Percentiles rank a stretch among this genome's conserved stretches.
These are phyloP conservation scores for Aurantiochytrium sp. DNA, from an alignment of 108 stramenopile species.

Conservation along the genomic window DNA sequence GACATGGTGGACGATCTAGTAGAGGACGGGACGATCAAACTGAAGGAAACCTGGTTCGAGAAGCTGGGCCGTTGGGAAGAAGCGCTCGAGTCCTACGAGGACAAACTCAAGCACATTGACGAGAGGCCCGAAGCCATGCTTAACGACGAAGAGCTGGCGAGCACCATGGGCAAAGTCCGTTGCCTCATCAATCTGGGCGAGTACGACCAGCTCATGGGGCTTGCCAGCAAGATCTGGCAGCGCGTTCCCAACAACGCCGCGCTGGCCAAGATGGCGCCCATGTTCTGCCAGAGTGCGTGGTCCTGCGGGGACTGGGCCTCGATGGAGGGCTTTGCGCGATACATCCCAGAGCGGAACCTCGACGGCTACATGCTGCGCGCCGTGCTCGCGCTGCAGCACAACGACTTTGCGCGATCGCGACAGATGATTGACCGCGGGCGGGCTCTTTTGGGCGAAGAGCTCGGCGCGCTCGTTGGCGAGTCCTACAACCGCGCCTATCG, in stretches of 20 bases:
- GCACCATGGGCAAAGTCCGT: conserved; percentile 70
- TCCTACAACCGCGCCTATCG: conserved; percentile 81
- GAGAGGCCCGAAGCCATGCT: conserved; percentile 73
- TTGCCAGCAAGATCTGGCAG: conserved; percentile 70
- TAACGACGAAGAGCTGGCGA: conserved; percentile 31
- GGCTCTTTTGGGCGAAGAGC: conserved; percentile 48
- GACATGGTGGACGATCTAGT: background rate
- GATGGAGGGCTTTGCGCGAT: conserved; percentile 72
- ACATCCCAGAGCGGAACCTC: conserved; percentile 35
- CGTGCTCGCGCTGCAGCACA: conserved; percentile 76
- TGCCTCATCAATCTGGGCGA: conserved; percentile 90
- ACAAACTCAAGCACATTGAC: conserved; percentile 69
- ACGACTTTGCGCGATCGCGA: conserved; percentile 40
- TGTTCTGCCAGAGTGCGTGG: conserved; percentile 84
- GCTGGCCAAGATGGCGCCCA: conserved; percentile 47
- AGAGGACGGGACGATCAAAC: conserved; percentile 37
- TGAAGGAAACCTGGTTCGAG: conserved; percentile 84
- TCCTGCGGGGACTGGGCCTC: conserved; percentile 82
- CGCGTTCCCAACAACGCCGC: conserved; percentile 58
- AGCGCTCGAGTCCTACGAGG: conserved; percentile 74
- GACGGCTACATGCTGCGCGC: conserved; percentile 89
- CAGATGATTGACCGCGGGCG: conserved; percentile 50
- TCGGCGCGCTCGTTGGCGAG: conserved; percentile 87
- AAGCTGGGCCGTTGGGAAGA: conserved; percentile 94
- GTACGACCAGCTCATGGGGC: conserved; percentile 76